Evolutionary conservation across 805 yeast species (phyloP).

Genomic region (Nakazawaea populi): DNA sequence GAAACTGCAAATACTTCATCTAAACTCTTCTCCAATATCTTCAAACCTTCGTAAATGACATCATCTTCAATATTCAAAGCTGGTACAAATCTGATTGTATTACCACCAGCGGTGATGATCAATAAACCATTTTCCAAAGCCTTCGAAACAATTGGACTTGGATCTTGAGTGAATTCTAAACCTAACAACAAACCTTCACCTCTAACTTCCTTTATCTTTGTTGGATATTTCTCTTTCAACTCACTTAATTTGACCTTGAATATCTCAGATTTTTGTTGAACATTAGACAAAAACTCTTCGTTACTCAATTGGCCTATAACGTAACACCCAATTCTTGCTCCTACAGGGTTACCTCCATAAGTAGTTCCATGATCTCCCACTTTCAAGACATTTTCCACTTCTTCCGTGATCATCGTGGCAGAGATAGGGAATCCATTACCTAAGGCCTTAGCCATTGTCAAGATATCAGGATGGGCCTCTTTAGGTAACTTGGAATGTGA

Average conservation of each 20-base stretch:
- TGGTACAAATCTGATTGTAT: constrained; percentile 87
- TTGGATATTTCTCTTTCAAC: constrained; percentile 51
- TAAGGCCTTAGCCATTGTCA: constrained; percentile 92
- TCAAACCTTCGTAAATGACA: constrained; percentile 64
- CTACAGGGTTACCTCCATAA: constrained; percentile 95
- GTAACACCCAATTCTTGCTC: constrained; percentile 71
- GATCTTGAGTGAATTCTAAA: constrained; percentile 64
- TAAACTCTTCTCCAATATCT: constrained; percentile 56
- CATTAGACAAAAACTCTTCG: constrained; percentile 52
- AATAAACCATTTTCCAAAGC: constrained; percentile 79
- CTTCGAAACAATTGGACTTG: constrained; percentile 52
- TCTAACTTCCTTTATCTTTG: constrained; percentile 60
- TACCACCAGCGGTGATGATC: constrained; percentile 87
- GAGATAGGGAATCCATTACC: constrained; percentile 98
- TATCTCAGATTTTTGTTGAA: constrained; percentile 52
- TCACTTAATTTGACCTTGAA: constrained; percentile 45
- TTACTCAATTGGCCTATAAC: constrained; percentile 67
- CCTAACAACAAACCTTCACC: constrained; percentile 91
- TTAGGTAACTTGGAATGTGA: constrained; percentile 73
- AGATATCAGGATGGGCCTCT: constrained; percentile 89
- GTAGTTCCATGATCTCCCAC: constrained; percentile 99
- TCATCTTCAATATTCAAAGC: constrained; percentile 78
- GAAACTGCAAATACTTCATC: constrained; percentile 20
- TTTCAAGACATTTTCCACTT: constrained; percentile 62
- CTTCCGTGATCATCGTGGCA: constrained; percentile 82